Conservation (phyloP, 192 early-diverging fungal species). For the Pecoramyces ruminantium region DNA sequence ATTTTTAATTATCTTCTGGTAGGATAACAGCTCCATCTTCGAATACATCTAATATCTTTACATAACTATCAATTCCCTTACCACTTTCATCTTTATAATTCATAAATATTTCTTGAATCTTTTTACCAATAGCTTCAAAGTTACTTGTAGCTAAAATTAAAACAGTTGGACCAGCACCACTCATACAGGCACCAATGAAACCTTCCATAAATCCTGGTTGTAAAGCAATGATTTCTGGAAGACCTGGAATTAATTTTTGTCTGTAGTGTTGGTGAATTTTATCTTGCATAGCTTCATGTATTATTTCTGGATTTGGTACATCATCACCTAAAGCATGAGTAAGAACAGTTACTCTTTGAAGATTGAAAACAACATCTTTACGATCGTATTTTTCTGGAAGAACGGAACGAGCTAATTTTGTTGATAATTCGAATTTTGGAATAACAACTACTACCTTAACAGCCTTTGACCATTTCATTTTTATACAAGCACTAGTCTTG, state of each 20-base stretch:
- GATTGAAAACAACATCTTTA: constrained; percentile 82
- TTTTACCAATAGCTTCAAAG: constrained; percentile 65
- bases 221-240: constrained; percentile 63
- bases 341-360: constrained; percentile 83
- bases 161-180: constrained; percentile 96
- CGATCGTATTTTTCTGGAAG: constrained; percentile 60
- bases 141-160: constrained; percentile 75
- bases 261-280: no score
- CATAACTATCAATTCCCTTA: constrained; percentile 21
- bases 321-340: constrained; percentile 55
- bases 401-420: constrained; percentile 74
- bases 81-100: constrained; percentile 25
- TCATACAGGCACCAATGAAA: no score
- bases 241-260: no score
- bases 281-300: constrained; percentile 89
- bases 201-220: constrained; percentile 76
- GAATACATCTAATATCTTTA: constrained; percentile 21
- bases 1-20: no score
- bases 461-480: constrained; percentile 41
- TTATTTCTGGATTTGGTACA: constrained; percentile 53
- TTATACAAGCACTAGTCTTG: no score
- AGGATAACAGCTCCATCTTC: constrained; percentile 6
- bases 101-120: constrained; percentile 39
- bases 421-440: constrained; percentile 85
- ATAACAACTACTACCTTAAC: constrained; percentile 61